phyloP scores from a whole-genome alignment of 345 rosid genomes.

The Pistacia integerrima region DNA sequence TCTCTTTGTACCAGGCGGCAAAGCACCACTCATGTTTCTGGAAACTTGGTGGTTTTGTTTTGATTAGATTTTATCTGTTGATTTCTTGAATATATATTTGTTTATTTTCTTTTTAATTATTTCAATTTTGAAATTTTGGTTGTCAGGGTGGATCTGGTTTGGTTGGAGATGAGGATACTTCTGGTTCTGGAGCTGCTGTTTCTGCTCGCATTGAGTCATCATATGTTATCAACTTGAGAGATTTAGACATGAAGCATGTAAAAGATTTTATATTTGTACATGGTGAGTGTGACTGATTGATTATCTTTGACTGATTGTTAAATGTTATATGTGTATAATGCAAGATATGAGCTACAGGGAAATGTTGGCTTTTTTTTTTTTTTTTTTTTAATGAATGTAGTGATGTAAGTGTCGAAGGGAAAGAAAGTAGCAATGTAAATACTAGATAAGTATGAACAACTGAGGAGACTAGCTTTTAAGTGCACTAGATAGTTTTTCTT shows the following conservation, averaged over 20 bases:
- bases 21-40: neutral
- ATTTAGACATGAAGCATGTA: conserved; percentile 84
- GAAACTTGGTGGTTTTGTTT: neutral
- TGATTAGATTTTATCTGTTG: neutral
- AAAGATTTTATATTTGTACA: conserved; percentile 93
- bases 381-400: neutral
- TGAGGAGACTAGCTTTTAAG: neutral
- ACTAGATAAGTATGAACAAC: neutral
- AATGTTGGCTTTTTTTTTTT: neutral
- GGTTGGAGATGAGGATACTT: conserved; percentile 85
- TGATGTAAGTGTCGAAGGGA: neutral
- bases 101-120: neutral
- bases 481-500: neutral
- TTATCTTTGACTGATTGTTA: conserved; percentile 7
- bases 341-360: neutral
- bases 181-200: conserved; percentile 65
- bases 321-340: conserved; percentile 1
- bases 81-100: neutral
- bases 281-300: conserved; percentile 50
- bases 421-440: neutral
- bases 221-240: conserved; percentile 80
- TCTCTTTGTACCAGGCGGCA: neutral
- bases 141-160: conserved; percentile 79
- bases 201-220: conserved; percentile 82
- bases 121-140: conserved; percentile 7